These are phyloP conservation scores for Apiotrichum domesticum DNA, from an alignment of 1,284 basidiomycete genomes.

Conservation along the genomic window DNA sequence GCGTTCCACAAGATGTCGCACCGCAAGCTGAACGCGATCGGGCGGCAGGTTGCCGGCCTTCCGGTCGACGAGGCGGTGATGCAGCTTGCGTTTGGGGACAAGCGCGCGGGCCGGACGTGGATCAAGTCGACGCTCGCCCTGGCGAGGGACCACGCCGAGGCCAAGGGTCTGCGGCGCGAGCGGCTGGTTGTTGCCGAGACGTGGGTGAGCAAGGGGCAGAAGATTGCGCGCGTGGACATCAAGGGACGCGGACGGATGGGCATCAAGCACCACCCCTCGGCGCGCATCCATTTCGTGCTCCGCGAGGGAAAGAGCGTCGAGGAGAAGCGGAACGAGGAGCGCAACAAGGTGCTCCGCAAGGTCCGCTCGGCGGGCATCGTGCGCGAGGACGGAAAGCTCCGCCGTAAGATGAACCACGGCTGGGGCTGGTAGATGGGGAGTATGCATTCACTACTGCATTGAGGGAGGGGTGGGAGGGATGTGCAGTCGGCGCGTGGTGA, in stretches of 20 bases:
- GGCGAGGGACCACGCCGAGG: conserved; percentile 79
- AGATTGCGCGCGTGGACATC: conserved; percentile 67
- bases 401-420: conserved; percentile 57
- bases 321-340: conserved; percentile 60
- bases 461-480: background rate
- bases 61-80: conserved; percentile 91
- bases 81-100: conserved; percentile 93
- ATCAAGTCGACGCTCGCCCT: conserved; percentile 83
- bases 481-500: background rate
- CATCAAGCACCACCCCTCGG: conserved; percentile 68
- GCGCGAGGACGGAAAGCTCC: conserved; percentile 69
- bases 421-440: conserved; percentile 71
- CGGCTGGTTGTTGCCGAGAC: conserved; percentile 81
- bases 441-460: background rate
- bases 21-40: conserved; percentile 83
- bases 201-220: conserved; percentile 82
- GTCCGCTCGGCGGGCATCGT: conserved; percentile 72
- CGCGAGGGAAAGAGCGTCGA: conserved; percentile 75
- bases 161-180: conserved; percentile 68
- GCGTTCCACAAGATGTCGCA: conserved; percentile 88
- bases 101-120: conserved; percentile 68
- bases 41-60: conserved; percentile 77
- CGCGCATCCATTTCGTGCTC: conserved; percentile 71
- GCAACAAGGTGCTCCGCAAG: conserved; percentile 62
- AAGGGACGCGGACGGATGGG: conserved; percentile 80